Percentiles rank a stretch among this genome's conserved stretches.
Conservation (phyloP, 148 eudicot genomes). For the Rhododendron ferrugineum region DNA sequence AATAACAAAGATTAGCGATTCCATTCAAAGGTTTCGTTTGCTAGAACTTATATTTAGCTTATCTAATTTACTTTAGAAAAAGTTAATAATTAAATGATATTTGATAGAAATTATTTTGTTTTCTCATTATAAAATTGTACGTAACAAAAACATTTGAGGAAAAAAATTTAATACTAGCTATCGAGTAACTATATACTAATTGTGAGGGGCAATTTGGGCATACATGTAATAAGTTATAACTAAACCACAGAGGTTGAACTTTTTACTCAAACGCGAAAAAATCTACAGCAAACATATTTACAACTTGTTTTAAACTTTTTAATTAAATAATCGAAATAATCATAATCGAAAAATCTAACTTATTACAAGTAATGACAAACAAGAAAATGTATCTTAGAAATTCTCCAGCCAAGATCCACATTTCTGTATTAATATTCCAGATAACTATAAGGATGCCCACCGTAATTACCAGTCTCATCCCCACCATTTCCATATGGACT, state of each 20-base stretch:
- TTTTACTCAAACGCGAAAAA: too few relatives aligned
- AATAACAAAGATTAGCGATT: too few relatives aligned
- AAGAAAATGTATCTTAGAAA: not conserved
- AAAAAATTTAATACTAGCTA: too few relatives aligned
- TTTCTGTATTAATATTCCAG: conserved; percentile 18
- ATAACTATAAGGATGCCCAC: conserved; percentile 18
- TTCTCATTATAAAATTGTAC: too few relatives aligned
- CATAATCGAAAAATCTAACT: not conserved
- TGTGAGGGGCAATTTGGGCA: not conserved
- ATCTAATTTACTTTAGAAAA: too few relatives aligned
- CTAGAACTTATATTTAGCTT: too few relatives aligned
- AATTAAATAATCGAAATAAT: not conserved
- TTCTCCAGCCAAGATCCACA: conserved; percentile 9
- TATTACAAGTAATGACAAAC: not conserved
- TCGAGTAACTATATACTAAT: too few relatives aligned
- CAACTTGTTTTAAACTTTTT: not conserved
- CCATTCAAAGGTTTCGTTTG: too few relatives aligned
- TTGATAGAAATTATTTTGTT: too few relatives aligned
- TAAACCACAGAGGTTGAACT: not conserved
- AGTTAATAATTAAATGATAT: too few relatives aligned
- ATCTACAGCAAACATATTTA: not conserved
- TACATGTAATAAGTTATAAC: not conserved
- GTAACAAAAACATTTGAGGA: too few relatives aligned
- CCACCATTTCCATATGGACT: conserved; percentile 38
- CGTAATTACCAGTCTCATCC: conserved; percentile 27